Evolutionary conservation across 495 filamentous ascomycete genomes (phyloP), one percentile per base, ranked within the genome.

Genomic region (Talaromyces trachyspermus): DNA sequence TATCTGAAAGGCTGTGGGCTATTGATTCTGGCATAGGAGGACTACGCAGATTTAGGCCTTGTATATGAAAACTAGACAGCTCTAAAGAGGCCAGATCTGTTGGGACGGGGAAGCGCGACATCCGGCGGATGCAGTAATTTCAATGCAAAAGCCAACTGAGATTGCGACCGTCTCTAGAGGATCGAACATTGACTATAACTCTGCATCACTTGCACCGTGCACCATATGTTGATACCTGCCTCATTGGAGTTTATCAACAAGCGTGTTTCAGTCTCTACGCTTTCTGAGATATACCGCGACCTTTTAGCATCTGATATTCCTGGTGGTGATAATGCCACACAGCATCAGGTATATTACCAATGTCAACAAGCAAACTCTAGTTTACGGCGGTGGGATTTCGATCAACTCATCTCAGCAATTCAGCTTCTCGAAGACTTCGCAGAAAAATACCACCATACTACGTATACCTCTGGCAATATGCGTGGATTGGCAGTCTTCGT

Each of bases 311-410:
- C 25, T 12, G 36, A 39, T 26, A 41, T 41, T 12, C 35, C 35
- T 14, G 37, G 43, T 22, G 47, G 12, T 11, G 23, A 49, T 23
- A 4, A 6, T 4, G 18, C n/a, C 12, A 47, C 14, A 14, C 20
- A 9, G 12, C 19, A 44, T 37, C 30, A 45, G 14, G 30, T 37
- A 17, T 50, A 45, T 24, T 45, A 50, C 38, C 3, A 20, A 11
- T 50, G 38, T 27, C 40, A 50, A 22, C 18, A 37, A 20, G 38
- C 48, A 30, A 50, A 50, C 30, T 14, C 27, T 1, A 24, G 26
- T 24, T 14, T 37, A 14, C 45, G 30, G 48, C 48, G 29, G 20
- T 9, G 18, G n/a, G 30, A 44, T 29, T 24, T 3, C 2, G 41
- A 50, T 25, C 30, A 27, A 27, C 45, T 50, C 10, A 19, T 38